Conservation (phyloP, 1,284 basidiomycete species). For the Polyporus tsugae region DNA sequence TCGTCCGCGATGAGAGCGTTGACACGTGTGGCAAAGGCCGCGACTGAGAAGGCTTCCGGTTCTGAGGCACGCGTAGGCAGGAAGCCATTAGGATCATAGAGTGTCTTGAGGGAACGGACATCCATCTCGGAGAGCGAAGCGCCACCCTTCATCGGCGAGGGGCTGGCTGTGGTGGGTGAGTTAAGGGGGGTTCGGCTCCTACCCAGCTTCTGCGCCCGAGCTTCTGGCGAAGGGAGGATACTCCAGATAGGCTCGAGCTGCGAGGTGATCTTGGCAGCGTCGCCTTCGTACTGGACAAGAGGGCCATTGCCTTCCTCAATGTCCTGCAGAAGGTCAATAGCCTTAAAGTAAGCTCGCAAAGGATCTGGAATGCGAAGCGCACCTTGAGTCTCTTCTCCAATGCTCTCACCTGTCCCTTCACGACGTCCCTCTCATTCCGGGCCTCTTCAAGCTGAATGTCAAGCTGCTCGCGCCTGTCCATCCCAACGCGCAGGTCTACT, state of each 20-base stretch:
- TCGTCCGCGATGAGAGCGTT: constrained; percentile 85
- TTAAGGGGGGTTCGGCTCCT: constrained; percentile 46
- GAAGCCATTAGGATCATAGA: constrained; percentile 62
- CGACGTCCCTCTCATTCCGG: constrained; percentile 62
- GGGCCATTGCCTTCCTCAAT: constrained; percentile 34
- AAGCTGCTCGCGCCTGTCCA: constrained; percentile 58
- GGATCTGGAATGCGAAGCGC: constrained; percentile 14
- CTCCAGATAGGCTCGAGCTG: constrained; percentile 81
- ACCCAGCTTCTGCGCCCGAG: constrained; percentile 72
- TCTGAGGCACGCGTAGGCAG: constrained; percentile 41
- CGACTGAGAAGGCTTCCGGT: constrained; percentile 62
- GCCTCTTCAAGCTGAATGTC: constrained; percentile 63
- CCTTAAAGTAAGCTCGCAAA: background rate
- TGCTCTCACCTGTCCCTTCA: constrained; percentile 52
- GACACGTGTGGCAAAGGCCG: constrained; percentile 79
- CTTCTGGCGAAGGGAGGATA: constrained; percentile 80
- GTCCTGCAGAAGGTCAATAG: constrained; percentile 13
- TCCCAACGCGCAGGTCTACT: constrained; percentile 54
- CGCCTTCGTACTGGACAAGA: constrained; percentile 54
- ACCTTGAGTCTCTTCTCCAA: constrained; percentile 58
- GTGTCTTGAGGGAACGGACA: constrained; percentile 76
- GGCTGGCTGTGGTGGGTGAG: constrained; percentile 47
- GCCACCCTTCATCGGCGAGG: constrained; percentile 39
- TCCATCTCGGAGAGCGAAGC: constrained; percentile 80
- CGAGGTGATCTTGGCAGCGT: constrained; percentile 65